These are phyloP conservation scores for Phlebiopsis flavidoalba DNA, from an alignment of 768 basidiomycete genomes.

Conservation along the genomic window DNA sequence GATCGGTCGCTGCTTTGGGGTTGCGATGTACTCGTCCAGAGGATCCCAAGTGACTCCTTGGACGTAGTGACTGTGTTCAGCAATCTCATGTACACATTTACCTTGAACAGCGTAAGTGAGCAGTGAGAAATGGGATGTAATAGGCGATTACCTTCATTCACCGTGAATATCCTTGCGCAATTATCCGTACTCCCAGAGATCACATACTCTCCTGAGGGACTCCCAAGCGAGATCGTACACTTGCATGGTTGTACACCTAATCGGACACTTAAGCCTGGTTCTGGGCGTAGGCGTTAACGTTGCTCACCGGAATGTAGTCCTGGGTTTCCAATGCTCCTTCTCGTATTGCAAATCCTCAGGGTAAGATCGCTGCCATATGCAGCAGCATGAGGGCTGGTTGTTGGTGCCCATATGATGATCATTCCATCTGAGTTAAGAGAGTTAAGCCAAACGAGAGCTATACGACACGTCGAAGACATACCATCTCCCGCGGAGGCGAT, in stretches of 20 bases:
- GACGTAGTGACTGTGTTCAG: constrained; percentile 94
- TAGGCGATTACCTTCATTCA: constrained; percentile 55
- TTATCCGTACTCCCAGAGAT: constrained; percentile 98
- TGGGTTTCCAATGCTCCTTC: constrained; percentile 93
- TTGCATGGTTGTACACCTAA: constrained; percentile 88
- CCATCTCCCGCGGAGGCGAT: constrained; percentile 98
- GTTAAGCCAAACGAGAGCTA: neutral
- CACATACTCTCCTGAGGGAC: constrained; percentile 89
- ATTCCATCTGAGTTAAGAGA: constrained; percentile 70
- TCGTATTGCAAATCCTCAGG: constrained; percentile 80
- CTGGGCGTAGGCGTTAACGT: neutral
- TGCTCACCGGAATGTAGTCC: constrained; percentile 74
- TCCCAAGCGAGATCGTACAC: constrained; percentile 99
- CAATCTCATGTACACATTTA: constrained; percentile 82
- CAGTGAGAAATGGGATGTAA: neutral
- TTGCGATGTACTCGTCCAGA: constrained; percentile 93
- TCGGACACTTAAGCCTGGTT: neutral
- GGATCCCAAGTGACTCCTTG: constrained; percentile 99
- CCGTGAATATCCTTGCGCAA: constrained; percentile 77
- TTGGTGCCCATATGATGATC: constrained; percentile 93
- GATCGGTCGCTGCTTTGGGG: constrained; percentile 94
- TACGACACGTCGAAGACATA: constrained; percentile 32
- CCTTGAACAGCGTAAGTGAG: constrained; percentile 39
- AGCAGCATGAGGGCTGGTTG: constrained; percentile 60
- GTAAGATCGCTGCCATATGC: constrained; percentile 81